These are phyloP conservation scores for Trametes pubescens DNA, from an alignment of 1,284 basidiomycete genomes.

Conservation along the genomic window DNA sequence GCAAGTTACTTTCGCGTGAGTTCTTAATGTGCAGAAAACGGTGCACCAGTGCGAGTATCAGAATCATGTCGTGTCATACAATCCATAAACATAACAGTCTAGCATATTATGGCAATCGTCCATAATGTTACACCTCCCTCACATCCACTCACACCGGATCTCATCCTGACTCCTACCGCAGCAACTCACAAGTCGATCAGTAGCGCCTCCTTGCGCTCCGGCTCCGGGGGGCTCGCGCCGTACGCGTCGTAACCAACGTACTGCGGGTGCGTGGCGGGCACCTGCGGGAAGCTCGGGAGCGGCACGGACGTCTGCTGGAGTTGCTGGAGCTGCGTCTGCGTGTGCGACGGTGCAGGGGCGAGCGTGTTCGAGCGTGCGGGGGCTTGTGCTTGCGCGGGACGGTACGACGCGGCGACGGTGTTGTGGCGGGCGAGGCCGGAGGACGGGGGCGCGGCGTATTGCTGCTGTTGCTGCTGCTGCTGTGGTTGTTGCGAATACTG, in stretches of 20 bases:
- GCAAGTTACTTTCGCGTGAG: too few relatives aligned
- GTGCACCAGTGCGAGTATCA: too few relatives aligned
- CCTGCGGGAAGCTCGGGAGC: conserved; percentile 74
- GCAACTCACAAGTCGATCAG: conserved; percentile 75
- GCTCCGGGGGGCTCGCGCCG: conserved; percentile 55
- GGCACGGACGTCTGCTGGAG: conserved; percentile 44
- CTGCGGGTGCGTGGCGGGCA: conserved; percentile 71
- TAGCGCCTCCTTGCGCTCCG: conserved; percentile 83
- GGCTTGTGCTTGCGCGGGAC: conserved; percentile 18
- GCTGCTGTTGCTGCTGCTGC: conserved; percentile 26
- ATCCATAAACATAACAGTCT: conserved; percentile 22
- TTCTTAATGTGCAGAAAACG: too few relatives aligned
- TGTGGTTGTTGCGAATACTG: conserved; percentile 22
- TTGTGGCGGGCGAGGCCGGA: conserved; percentile 50
- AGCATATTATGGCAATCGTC: conserved; percentile 26
- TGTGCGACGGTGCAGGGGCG: conserved; percentile 7
- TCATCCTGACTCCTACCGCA: background rate
- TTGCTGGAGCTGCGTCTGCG: conserved; percentile 45
- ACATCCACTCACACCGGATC: background rate
- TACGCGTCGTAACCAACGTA: conserved; percentile 60
- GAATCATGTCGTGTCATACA: conserved; percentile 11
- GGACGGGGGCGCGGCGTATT: conserved; percentile 27
- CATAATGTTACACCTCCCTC: conserved; percentile 15
- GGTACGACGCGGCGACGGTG: conserved; percentile 45
- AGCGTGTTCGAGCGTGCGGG: conserved; percentile 38